Conservation (phyloP, 495 filamentous ascomycete genomes). For the Thozetella sp. region DNA sequence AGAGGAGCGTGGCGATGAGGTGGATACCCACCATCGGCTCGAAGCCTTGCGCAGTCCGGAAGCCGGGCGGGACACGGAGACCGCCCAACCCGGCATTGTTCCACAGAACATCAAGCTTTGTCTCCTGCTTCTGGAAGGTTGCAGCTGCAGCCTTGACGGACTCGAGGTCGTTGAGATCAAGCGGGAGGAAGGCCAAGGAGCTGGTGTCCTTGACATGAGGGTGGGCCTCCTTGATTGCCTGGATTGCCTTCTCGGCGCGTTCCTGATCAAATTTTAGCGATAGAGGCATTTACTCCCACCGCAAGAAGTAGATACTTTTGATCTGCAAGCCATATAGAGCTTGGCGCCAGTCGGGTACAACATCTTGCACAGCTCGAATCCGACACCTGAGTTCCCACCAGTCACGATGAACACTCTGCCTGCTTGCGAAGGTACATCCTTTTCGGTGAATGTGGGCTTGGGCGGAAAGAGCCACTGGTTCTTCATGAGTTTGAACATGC, state of each 20-base stretch:
- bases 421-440: constrained; percentile 22
- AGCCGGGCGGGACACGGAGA: constrained; percentile 14
- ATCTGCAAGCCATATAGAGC: constrained; percentile 52
- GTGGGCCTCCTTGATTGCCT: constrained; percentile 11
- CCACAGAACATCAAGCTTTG: constrained; percentile 20
- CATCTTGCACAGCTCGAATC: constrained; percentile 43
- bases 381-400: constrained; percentile 47
- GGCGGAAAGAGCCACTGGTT: constrained; percentile 16
- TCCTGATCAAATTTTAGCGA: constrained; percentile 4
- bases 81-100: constrained; percentile 37
- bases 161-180: constrained; percentile 21
- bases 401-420: constrained; percentile 48
- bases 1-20: constrained; percentile 29
- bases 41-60: constrained; percentile 29
- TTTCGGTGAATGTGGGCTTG: constrained; percentile 28
- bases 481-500: too few relatives aligned
- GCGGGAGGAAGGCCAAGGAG: constrained; percentile 19
- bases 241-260: constrained; percentile 15
- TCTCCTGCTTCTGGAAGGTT: constrained; percentile 15
- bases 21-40: constrained; percentile 39
- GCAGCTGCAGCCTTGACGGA: constrained; percentile 14
- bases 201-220: constrained; percentile 8
- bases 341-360: constrained; percentile 43
- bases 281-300: background rate
- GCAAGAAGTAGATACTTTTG: constrained; percentile 9